Evolutionary conservation across 2,329 filamentous ascomycete species (phyloP), one percentile per base, ranked within the genome.

Genomic region (Cladosporium austrohemisphaericum): DNA sequence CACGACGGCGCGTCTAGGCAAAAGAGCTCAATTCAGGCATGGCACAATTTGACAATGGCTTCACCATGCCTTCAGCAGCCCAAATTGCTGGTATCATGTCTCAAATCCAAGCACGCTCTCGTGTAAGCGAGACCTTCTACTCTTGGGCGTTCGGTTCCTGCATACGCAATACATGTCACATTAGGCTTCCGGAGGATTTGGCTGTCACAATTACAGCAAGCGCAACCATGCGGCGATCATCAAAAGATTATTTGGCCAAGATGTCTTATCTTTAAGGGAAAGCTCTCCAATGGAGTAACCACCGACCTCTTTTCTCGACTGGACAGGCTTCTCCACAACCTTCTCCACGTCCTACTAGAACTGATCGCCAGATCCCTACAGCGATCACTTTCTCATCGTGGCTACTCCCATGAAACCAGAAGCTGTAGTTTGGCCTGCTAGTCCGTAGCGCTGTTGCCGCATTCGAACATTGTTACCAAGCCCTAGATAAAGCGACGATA

Each of bases 401-500:
- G 41, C 41, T 26, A 45, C 29, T 32, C 19, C 41, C 31, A 45
- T 33, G 38, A 45, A 35, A 35, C 14, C 41, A 45, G 29, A 23
- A 35, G 41, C 20, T 25, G 25, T 19, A 22, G 31, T 35, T 5
- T 6, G 9, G 13, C 9, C n/a, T 18, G 32, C 32, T 35, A 35
- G 4, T n/a, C 4, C 4, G 11, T 35, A 35, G 11, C 13, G 32
- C 11, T 35, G n/a, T 35, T 35, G n/a, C 32, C 18, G 14, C 32
- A 16, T 35, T 18, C 11, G 11, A n/a, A 8, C 19, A 37, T 8
- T 20, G 35, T 10, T 11, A 22, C 6, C 10, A 11, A 46, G 22
- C 43, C 43, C 32, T 46, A 37, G 14, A 11, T 18, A 16, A 18
- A 26, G 22, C 14, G 13, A 25, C 14, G 32, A 26, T 16, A 36